Evolutionary conservation across 345 rosid species (phyloP), one percentile per base, ranked within the genome.

Genomic region (Passiflora organensis): DNA sequence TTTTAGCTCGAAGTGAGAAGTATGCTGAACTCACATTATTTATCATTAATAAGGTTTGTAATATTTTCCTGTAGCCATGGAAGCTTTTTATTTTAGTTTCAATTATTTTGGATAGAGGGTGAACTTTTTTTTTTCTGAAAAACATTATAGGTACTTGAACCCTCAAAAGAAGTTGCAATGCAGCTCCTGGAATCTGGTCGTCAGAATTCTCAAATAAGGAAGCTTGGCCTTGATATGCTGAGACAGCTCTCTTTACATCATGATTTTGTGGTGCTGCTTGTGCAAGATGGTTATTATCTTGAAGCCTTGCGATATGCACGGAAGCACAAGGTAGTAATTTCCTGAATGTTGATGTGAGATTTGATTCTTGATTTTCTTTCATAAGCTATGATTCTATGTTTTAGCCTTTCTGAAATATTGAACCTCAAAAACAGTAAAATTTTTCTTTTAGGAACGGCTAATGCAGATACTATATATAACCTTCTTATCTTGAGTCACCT

Each of bases 151-250:
- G 81, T 89, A 74, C 74, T 94, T 19, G 96, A 89, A 64, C 96
- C 95, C 37, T 94, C 99, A 13, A 94, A 85, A 73, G 95, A 94
- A 74, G 97, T 89, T 21, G 97, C 99, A 41, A 49, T 89, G 71
- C 95, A 94, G 67, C 88, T 89, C 51, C 68, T 86, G 44, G 97
- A 86, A 63, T 78, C 84, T 1, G 97, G 97, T 62, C 58, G 83
- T 49, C 89, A 87, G 59, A 83, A 79, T 71, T 37, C 32, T 20
- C 78, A 74, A 65, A 77, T 80, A 43, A 80, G 95, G 82, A 89
- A 94, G 77, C 78, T 94, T 65, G 99, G 95, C 57, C 71, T 80
- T 44, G 96, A 94, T 51, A 94, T 94, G 96, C 64, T 89, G 71
- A 83, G 97, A 72, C 97, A 94, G 68, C 96, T 94, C 65, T 75